Conservation (phyloP, 2,329 filamentous ascomycete genomes). For the Scopulariopsis brevicaulis region DNA sequence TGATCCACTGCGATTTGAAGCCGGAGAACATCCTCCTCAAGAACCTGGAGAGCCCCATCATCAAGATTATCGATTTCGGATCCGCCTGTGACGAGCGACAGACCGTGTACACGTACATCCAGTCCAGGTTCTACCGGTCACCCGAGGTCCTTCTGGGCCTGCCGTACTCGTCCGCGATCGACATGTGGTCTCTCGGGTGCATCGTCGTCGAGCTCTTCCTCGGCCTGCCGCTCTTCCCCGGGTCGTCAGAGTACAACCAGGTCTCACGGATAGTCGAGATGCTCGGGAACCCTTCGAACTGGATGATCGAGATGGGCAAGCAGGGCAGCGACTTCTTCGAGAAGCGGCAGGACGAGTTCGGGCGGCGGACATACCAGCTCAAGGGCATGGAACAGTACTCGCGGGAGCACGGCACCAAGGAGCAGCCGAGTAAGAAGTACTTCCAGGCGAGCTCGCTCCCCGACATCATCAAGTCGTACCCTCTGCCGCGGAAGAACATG, state of each 20-base stretch:
- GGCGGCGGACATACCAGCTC: constrained; percentile 77
- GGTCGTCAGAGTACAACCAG: constrained; percentile 97
- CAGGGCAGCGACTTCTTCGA: constrained; percentile 97
- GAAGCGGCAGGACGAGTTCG: constrained; percentile 77
- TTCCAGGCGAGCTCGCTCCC: constrained; percentile 90
- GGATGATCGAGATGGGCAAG: constrained; percentile 99
- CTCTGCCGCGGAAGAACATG: constrained; percentile 99
- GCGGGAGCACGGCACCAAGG: constrained; percentile 87
- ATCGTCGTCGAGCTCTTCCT: constrained; percentile 97
- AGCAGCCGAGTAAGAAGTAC: constrained; percentile 99
- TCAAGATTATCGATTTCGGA: constrained; percentile 99
- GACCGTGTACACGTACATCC: constrained; percentile 98
- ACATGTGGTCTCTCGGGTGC: constrained; percentile 99
- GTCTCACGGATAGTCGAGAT: constrained; percentile 96
- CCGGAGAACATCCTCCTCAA: constrained; percentile 97
- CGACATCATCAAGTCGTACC: constrained; percentile 95
- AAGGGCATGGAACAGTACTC: constrained; percentile 99
- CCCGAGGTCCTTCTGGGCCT: constrained; percentile 92
- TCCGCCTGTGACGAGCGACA: constrained; percentile 97
- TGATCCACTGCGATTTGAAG: constrained; percentile 97
- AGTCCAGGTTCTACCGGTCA: constrained; percentile 94
- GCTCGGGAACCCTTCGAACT: constrained; percentile 89
- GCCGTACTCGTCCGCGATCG: constrained; percentile 95
- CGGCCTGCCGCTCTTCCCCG: constrained; percentile 81
- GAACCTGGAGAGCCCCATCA: constrained; percentile 96